These are phyloP conservation scores for Vigna reflexopilosa DNA, from an alignment of 306 rosid species.

Conservation along the genomic window DNA sequence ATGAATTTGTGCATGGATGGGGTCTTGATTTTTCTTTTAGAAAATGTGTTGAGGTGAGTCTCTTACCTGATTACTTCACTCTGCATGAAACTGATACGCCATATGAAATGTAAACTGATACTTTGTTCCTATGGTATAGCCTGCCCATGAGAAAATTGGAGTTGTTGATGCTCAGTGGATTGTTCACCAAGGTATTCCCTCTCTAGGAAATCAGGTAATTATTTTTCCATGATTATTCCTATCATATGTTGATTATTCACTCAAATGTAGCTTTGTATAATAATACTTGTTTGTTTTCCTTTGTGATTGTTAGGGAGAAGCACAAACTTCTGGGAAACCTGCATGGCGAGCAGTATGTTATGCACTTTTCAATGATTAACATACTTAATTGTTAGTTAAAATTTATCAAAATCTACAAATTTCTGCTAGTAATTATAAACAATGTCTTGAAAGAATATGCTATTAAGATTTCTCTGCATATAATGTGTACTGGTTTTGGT, in stretches of 20 bases:
- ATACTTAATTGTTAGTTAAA: not conserved
- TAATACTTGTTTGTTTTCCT: slow-evolving; percentile 19
- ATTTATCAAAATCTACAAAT: not conserved
- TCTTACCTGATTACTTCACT: slow-evolving; percentile 20
- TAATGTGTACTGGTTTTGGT: too few relatives aligned
- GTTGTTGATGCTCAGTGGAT: slow-evolving; percentile 98
- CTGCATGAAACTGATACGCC: not conserved
- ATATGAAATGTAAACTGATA: slow-evolving; percentile 22
- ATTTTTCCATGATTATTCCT: not conserved
- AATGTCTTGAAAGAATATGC: not conserved
- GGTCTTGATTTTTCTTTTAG: slow-evolving; percentile 97
- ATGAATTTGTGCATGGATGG: slow-evolving; percentile 98
- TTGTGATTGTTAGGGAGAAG: slow-evolving; percentile 70
- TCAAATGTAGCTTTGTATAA: slow-evolving; percentile 11
- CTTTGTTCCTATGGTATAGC: slow-evolving; percentile 52
- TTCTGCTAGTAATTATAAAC: too few relatives aligned
- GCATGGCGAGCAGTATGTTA: slow-evolving; percentile 90
- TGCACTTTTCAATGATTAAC: not conserved
- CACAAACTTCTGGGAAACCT: slow-evolving; percentile 64
- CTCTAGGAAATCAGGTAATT: slow-evolving; percentile 88
- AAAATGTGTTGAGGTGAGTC: slow-evolving; percentile 89
- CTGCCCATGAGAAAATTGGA: slow-evolving; percentile 96
- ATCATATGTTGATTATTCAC: not conserved
- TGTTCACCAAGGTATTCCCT: slow-evolving; percentile 89
- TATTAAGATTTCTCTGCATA: too few relatives aligned